Evolutionary conservation across 176 grass and related monocot species (phyloP).

Genomic region (Dendrocalamus sinicus): DNA sequence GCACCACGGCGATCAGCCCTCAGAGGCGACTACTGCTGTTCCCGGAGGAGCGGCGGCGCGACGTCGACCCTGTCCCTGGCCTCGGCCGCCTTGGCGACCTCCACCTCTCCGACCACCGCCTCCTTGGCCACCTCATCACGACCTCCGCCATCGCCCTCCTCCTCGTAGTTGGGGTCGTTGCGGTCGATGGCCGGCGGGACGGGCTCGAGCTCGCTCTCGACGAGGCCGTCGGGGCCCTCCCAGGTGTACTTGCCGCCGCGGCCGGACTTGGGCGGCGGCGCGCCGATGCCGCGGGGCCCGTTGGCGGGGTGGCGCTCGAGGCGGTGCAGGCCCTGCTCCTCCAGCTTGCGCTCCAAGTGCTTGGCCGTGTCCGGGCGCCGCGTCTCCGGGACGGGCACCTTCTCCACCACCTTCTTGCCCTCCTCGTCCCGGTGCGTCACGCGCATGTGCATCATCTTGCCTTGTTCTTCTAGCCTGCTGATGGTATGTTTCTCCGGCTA

Average conservation of each 20-base stretch:
- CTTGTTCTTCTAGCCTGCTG: not conserved
- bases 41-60: slow-evolving; percentile 37
- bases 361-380: slow-evolving; percentile 51
- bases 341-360: slow-evolving; percentile 78
- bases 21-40: not conserved
- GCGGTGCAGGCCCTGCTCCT: slow-evolving; percentile 70
- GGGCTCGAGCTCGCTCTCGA: slow-evolving; percentile 48
- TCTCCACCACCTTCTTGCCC: slow-evolving; percentile 36
- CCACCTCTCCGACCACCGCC: slow-evolving; percentile 58
- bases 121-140: slow-evolving; percentile 32
- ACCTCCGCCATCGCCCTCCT: not conserved
- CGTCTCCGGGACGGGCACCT: slow-evolving; percentile 55
- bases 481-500: not conserved
- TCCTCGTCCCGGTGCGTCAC: slow-evolving; percentile 74
- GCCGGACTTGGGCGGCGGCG: slow-evolving; percentile 70
- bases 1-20: not conserved
- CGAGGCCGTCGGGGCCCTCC: slow-evolving; percentile 63
- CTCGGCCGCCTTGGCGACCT: slow-evolving; percentile 73
- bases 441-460: slow-evolving; percentile 34
- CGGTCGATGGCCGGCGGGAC: slow-evolving; percentile 65
- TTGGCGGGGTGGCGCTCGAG: slow-evolving; percentile 70
- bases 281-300: slow-evolving; percentile 57
- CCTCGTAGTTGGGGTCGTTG: slow-evolving; percentile 81
- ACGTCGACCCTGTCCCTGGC: slow-evolving; percentile 63
- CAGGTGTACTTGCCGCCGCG: slow-evolving; percentile 91